phyloP scores from a whole-genome alignment of 176 grass and related monocot genomes.

The Thinopyrum elongatum region DNA sequence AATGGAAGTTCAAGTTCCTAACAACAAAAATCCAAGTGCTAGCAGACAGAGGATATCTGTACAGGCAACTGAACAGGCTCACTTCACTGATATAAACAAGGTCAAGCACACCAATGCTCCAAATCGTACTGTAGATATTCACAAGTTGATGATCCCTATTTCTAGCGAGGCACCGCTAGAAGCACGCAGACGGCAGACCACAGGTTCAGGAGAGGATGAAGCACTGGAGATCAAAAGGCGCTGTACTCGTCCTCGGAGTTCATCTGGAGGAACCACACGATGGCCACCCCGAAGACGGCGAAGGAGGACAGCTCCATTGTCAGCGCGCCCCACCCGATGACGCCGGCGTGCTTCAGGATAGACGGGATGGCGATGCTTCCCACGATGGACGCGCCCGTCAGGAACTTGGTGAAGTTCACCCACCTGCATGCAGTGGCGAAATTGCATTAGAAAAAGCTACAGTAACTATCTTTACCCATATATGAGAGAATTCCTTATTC shows the following conservation, averaged over 20 bases:
- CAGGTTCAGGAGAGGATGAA: background rate
- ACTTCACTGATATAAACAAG: background rate
- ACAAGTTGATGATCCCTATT: background rate
- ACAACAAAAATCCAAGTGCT: background rate
- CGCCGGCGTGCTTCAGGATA: constrained; percentile 75
- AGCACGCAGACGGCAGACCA: background rate
- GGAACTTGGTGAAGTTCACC: constrained; percentile 94
- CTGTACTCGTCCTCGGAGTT: constrained; percentile 57
- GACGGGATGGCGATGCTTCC: constrained; percentile 94
- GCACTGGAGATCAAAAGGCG: constrained; percentile 19
- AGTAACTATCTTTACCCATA: background rate
- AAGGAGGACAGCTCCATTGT: constrained; percentile 96
- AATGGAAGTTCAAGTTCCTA: background rate
- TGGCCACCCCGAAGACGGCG: constrained; percentile 63
- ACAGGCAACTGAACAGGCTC: background rate
- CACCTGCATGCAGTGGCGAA: constrained; percentile 47
- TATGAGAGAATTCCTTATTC: too few relatives aligned
- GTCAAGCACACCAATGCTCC: background rate
- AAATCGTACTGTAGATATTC: constrained; percentile 29
- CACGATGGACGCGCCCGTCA: constrained; percentile 75
- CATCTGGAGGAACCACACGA: constrained; percentile 68
- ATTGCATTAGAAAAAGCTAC: background rate
- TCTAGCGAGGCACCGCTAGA: background rate
- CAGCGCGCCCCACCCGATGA: constrained; percentile 88
- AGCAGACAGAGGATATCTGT: background rate